Percentiles rank a stretch among this genome's conserved stretches.
Evolutionary conservation across 2,329 filamentous ascomycete genomes (phyloP).

Genomic region (Penicillium sp.): DNA sequence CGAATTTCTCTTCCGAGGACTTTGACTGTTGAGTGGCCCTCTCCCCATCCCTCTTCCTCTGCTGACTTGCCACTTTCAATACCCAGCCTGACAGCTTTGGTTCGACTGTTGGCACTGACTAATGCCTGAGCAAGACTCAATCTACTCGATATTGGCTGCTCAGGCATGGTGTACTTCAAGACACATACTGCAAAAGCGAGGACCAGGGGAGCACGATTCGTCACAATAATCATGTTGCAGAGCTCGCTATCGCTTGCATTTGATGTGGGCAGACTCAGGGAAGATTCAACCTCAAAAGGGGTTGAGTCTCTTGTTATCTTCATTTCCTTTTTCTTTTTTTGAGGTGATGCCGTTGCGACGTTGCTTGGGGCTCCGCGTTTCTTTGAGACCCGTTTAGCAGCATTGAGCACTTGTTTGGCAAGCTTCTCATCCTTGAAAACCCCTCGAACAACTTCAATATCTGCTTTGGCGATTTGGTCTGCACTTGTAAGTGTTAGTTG

Average conservation of each 20-base stretch:
- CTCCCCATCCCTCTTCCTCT: conserved; percentile 69
- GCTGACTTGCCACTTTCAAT: conserved; percentile 64
- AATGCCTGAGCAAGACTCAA: conserved; percentile 80
- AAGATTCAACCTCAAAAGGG: conserved; percentile 35
- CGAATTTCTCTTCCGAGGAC: conserved; percentile 72
- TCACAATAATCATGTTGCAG: conserved; percentile 58
- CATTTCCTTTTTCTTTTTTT: conserved; percentile 37
- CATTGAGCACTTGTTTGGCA: conserved; percentile 56
- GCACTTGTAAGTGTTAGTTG: conserved; percentile 15
- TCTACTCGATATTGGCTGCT: conserved; percentile 79
- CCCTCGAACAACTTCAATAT: conserved; percentile 44
- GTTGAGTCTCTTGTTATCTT: conserved; percentile 12
- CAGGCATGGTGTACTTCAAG: conserved; percentile 77
- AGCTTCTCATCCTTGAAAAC: conserved; percentile 53
- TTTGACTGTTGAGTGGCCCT: conserved; percentile 70
- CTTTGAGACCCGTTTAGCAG: conserved; percentile 56
- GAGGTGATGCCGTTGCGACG: conserved; percentile 27
- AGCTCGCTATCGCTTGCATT: conserved; percentile 57
- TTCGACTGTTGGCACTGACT: conserved; percentile 75
- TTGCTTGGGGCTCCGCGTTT: conserved; percentile 49
- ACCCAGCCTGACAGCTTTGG: conserved; percentile 72
- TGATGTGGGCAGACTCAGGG: conserved; percentile 33
- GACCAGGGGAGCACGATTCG: conserved; percentile 78
- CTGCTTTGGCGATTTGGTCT: conserved; percentile 50
- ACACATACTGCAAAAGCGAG: conserved; percentile 75